Evolutionary conservation across 805 yeast species (phyloP), one percentile per base, ranked within the genome.

Genomic region (Cyberlindnera saturnus): DNA sequence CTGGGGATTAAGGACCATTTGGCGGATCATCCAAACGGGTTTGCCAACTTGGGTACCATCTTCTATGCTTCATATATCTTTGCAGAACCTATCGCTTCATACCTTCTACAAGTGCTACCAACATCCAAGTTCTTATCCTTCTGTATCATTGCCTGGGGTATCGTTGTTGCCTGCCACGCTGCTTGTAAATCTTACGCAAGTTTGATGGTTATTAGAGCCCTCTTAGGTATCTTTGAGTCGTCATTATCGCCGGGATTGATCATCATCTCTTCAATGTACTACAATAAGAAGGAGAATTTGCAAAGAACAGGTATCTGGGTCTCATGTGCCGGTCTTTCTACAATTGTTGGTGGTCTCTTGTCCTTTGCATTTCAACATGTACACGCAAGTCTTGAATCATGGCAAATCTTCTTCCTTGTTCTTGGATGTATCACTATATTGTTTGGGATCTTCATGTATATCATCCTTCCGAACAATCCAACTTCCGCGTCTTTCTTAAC

Each of bases 261-360:
- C 42, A 64, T 79, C 23, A 69, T 81, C 35, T 75, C 81, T 32
- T 74, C 82, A 23, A 78, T 78, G 82, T 81, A 78, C 63, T 81
- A 78, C 62, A 72, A 73, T 32, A 73, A 71, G 43, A 55, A 65
- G 5, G 81, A 77, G 47, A 81, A 75, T 54, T 62, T 72, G 33
- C 63, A 67, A 28, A 64, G 81, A 55, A 75, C 77, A 36, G 81
- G 81, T 6, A 65, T 67, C 36, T 74, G 80, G 78, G 75, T 78
- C 5, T 64, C 75, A n/a, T 76, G 71, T 61, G 78, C 81, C 1
- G 83, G 85, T 15, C 56, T 68, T 3, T 72, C 71, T 34, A 68
- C 67, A 29, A 65, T 72, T 9, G 52, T 72, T 28, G 76, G 77
- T 45, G 75, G 76, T 3, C 39, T 71, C 18, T 56, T 72, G 13